Conservation (phyloP, 129 eudicot genomes). For the Saposhnikovia divaricata region DNA sequence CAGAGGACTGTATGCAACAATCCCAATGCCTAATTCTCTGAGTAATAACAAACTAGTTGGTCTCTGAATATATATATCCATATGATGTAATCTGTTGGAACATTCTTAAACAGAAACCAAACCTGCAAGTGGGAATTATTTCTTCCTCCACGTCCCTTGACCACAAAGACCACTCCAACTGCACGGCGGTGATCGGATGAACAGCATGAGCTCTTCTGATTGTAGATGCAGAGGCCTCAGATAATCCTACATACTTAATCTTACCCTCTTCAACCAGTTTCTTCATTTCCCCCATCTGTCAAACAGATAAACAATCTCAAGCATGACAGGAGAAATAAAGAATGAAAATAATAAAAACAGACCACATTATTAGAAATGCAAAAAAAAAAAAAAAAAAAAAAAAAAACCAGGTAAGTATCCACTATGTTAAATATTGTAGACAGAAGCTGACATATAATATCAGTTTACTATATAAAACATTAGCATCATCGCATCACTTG, state of each 20-base stretch:
- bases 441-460: not conserved
- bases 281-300: constrained; percentile 53
- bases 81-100: not conserved
- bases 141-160: constrained; percentile 44
- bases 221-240: constrained; percentile 35
- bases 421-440: not conserved
- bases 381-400: not conserved
- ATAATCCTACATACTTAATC: constrained; percentile 49
- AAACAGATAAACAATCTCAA: not conserved
- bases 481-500: not conserved
- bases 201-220: constrained; percentile 73
- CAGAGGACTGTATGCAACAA: constrained; percentile 59
- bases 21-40: constrained; percentile 41
- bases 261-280: constrained; percentile 34
- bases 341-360: not conserved
- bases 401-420: not conserved
- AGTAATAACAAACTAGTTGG: constrained; percentile 1
- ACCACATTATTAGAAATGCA: not conserved
- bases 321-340: not conserved
- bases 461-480: not conserved
- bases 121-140: constrained; percentile 11
- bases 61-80: not conserved
- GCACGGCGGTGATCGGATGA: constrained; percentile 70
- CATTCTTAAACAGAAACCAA: not conserved
- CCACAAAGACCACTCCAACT: constrained; percentile 27